Conservation (phyloP, 2,329 filamentous ascomycete species). For the Penicillium palitans region DNA sequence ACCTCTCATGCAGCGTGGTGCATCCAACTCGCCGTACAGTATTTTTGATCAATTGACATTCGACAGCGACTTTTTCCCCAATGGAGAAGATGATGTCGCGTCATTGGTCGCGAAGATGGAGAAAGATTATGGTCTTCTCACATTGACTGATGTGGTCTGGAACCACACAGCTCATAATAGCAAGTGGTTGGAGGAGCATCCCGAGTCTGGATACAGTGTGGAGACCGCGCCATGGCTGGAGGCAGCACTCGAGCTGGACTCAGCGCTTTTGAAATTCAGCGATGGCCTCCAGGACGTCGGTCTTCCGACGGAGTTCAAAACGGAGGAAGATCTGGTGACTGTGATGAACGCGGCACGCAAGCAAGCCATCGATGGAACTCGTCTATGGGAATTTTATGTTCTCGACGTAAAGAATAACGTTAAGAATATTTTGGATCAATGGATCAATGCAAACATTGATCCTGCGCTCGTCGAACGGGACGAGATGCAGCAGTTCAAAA, state of each 20-base stretch:
- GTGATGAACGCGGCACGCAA: conserved; percentile 84
- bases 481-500: conserved; percentile 52
- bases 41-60: conserved; percentile 89
- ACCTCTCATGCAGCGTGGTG: conserved; percentile 81
- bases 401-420: conserved; percentile 74
- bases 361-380: conserved; percentile 72
- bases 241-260: conserved; percentile 72
- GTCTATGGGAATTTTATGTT: conserved; percentile 92
- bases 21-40: conserved; percentile 95
- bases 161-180: conserved; percentile 98
- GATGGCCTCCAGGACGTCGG: conserved; percentile 64
- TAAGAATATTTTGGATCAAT: conserved; percentile 68
- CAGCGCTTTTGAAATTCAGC: conserved; percentile 66
- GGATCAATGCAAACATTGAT: conserved; percentile 53
- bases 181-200: conserved; percentile 89
- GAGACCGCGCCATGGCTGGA: conserved; percentile 76
- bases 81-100: conserved; percentile 78
- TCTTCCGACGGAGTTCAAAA: conserved; percentile 72
- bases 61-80: conserved; percentile 78
- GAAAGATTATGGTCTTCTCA: conserved; percentile 77
- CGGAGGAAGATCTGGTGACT: conserved; percentile 68
- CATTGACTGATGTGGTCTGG: conserved; percentile 93
- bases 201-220: conserved; percentile 92
- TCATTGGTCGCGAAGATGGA: conserved; percentile 79
- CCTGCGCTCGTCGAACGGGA: conserved; percentile 14